Conservation (phyloP, 1,284 basidiomycete species). For the Mycena citricolor region DNA sequence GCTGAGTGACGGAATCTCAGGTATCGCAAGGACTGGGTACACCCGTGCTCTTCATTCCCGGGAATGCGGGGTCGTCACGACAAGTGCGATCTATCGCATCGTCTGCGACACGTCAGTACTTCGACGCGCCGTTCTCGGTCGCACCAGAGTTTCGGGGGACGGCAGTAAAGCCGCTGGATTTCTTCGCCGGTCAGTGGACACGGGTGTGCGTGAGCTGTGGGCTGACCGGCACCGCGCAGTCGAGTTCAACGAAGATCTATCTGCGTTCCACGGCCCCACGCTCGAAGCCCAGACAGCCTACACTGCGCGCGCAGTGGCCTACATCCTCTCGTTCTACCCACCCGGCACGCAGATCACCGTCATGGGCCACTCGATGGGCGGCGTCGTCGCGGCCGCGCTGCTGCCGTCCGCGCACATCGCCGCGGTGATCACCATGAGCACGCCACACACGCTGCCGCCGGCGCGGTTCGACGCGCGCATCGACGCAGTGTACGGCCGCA, state of each 20-base stretch:
- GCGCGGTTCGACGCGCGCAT: conserved; percentile 84
- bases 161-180: conserved; percentile 64
- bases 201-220: not conserved
- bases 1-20: not conserved
- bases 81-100: conserved; percentile 96
- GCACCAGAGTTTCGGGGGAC: conserved; percentile 50
- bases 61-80: conserved; percentile 93
- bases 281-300: conserved; percentile 83
- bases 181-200: conserved; percentile 72
- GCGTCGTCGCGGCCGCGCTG: conserved; percentile 80
- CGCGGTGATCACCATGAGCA: conserved; percentile 91
- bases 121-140: conserved; percentile 50
- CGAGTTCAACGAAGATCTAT: conserved; percentile 97
- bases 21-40: conserved; percentile 35
- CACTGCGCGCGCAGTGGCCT: conserved; percentile 69
- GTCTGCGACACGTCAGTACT: conserved; percentile 82
- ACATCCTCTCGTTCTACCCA: conserved; percentile 79
- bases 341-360: conserved; percentile 65
- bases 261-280: conserved; percentile 92
- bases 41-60: conserved; percentile 96
- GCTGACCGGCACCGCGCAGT: conserved; percentile 46
- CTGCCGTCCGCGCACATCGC: conserved; percentile 77
- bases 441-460: conserved; percentile 88
- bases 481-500: conserved; percentile 66
- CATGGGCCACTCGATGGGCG: conserved; percentile 99